A percentile compares a stretch with the other conserved stretches of the same genome.
phyloP scores from a whole-genome alignment of 2,329 filamentous ascomycete species.

The Fusarium anguioides region DNA sequence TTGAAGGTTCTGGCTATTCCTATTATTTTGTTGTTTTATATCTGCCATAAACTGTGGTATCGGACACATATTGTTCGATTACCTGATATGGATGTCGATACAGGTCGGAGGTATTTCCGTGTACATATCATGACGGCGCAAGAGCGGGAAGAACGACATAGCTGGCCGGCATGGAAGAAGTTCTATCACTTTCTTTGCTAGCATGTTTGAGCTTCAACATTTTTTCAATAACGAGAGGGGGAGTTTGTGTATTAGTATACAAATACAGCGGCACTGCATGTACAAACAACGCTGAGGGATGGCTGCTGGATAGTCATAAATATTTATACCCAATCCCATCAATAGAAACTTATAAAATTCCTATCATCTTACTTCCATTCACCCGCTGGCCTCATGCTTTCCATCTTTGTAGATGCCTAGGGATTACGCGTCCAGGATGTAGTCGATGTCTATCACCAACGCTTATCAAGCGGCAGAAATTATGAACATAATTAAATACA shows the following conservation, averaged over 20 bases:
- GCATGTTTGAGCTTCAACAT: background rate
- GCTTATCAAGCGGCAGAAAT: too few species aligned
- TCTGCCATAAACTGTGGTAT: conserved; percentile 80
- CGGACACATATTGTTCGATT: conserved; percentile 73
- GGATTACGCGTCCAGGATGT: too few species aligned
- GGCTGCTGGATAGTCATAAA: too few species aligned
- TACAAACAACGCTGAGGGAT: too few species aligned
- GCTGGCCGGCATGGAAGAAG: conserved; percentile 82
- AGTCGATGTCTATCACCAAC: too few species aligned
- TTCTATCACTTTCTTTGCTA: conserved; percentile 78
- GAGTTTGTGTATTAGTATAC: background rate
- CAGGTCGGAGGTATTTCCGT: conserved; percentile 86
- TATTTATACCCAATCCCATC: too few species aligned
- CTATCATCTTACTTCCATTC: too few species aligned
- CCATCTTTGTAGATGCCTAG: too few species aligned
- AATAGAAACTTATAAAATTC: too few species aligned
- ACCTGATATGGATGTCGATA: conserved; percentile 86
- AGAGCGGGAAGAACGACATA: conserved; percentile 77
- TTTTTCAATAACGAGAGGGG: background rate
- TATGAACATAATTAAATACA: too few species aligned
- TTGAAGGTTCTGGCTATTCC: conserved; percentile 76
- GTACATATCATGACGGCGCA: conserved; percentile 80
- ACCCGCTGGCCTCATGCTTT: too few species aligned
- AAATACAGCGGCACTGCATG: background rate
- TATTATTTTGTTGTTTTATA: conserved; percentile 74